A percentile compares a stretch with the other conserved stretches of the same genome.
phyloP scores from a whole-genome alignment of 2,329 filamentous ascomycete species.

The Aspergillus fischeri region DNA sequence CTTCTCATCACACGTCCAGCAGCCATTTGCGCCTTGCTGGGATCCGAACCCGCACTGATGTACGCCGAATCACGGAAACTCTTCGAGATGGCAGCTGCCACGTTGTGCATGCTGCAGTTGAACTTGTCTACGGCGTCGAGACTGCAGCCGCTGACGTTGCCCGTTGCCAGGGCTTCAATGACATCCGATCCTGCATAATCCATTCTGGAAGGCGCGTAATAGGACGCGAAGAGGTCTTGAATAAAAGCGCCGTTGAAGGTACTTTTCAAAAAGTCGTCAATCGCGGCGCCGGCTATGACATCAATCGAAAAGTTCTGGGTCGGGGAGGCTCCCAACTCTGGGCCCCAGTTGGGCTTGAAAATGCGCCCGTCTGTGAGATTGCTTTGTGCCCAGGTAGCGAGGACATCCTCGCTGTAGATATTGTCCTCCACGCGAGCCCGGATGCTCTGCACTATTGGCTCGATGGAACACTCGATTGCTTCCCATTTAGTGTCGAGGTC shows the following conservation, averaged over 20 bases:
- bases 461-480: background rate
- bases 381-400: background rate
- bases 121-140: background rate
- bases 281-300: too few species aligned
- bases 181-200: background rate
- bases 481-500: background rate
- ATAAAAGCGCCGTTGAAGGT: background rate
- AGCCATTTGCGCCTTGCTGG: background rate
- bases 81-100: slow-evolving; percentile 9
- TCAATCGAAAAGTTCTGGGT: background rate
- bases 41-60: background rate
- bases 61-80: slow-evolving; percentile 6
- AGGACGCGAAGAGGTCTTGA: too few species aligned
- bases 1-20: background rate
- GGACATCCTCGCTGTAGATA: background rate
- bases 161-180: background rate
- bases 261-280: background rate
- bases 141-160: background rate
- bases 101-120: slow-evolving; percentile 6
- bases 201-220: too few species aligned
- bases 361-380: background rate
- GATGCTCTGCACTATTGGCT: background rate
- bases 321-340: background rate
- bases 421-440: background rate
- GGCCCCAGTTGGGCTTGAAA: background rate